Evolutionary conservation across 257 asterid genomes (phyloP), one percentile per base, ranked within the genome.

Genomic region (Solanum gracilifrons): DNA sequence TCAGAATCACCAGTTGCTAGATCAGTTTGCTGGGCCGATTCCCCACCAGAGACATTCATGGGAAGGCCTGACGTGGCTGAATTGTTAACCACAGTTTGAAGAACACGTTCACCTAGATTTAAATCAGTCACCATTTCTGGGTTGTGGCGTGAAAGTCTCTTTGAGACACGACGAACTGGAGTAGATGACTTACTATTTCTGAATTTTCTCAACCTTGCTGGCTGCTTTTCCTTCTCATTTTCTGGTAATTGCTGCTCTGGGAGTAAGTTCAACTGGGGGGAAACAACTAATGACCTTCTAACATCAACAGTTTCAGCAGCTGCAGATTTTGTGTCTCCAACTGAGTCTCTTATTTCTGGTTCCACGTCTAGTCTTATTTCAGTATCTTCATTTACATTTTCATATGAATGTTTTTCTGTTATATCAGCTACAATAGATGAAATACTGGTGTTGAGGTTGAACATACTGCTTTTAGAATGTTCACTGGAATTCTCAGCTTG

Each of bases 81-180:
- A 11, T 13, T 76, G 71, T 64, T 86, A n/a, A 55, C 51, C 10
- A 88, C 90, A 76, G 90, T 80, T 48, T 36, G 92, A 37, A 83
- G 80, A 73, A 87, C 77, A 51, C 80, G 83, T 74, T 88, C 93
- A 82, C 90, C 84, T 76, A 87, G 69, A 62, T 82, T 60, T 39
- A 82, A 37, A 27, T 86, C 62, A 16, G 89, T 82, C 85, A 66
- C 90, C 76, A 87, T 85, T 29, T 90, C 93, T 29, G 88, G 91
- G 86, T 84, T 86, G 60, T 68, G 68, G 41, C 90, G 87, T 3
- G 90, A 89, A 55, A 90, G 89, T 87, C 91, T 87, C 89, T 89
- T 87, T 21, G 93, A 90, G n/a, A 80, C 60, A 74, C 92, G 88
- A 55, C 87, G 77, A 37, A 85, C 88, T 15, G 83, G 25, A 82